These are phyloP conservation scores for Fusarium coffeatum DNA, from an alignment of 2,329 filamentous ascomycete species.

Conservation along the genomic window DNA sequence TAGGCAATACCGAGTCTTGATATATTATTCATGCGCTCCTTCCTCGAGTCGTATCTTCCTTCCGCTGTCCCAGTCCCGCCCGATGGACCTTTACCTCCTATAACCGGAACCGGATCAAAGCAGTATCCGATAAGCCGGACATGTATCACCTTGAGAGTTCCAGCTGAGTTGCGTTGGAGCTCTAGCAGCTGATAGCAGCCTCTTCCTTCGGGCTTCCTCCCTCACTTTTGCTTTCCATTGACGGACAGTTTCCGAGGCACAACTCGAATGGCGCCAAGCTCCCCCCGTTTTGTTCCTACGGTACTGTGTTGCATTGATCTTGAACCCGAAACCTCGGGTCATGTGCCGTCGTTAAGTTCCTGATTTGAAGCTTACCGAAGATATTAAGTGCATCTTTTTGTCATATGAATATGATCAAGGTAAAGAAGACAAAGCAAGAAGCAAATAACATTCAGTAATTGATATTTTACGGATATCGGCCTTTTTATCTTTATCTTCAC, in stretches of 20 bases:
- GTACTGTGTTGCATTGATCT: background rate
- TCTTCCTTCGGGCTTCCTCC: background rate
- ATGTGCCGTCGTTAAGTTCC: conserved; percentile 25
- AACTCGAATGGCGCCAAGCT: conserved; percentile 26
- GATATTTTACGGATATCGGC: background rate
- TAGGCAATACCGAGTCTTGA: background rate
- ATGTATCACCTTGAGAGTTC: conserved; percentile 1
- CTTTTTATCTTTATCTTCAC: background rate
- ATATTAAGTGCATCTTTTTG: background rate
- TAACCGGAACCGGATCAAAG: conserved; percentile 31
- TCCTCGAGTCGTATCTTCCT: background rate
- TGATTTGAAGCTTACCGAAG: background rate
- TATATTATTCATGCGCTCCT: conserved; percentile 14
- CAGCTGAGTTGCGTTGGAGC: background rate
- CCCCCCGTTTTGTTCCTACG: conserved; percentile 4
- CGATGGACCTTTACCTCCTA: background rate
- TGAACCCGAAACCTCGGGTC: conserved; percentile 24
- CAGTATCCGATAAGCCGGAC: conserved; percentile 24
- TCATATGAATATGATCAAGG: background rate
- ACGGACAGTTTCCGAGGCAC: conserved; percentile 36
- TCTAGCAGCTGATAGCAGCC: background rate
- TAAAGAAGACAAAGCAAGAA: background rate
- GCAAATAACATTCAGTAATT: background rate
- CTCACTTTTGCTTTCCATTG: background rate
- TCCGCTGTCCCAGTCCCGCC: background rate